A percentile compares a stretch with the other conserved stretches of the same genome.
Evolutionary conservation across 2,329 filamentous ascomycete species (phyloP).

Genomic region (Colletotrichum navitas): DNA sequence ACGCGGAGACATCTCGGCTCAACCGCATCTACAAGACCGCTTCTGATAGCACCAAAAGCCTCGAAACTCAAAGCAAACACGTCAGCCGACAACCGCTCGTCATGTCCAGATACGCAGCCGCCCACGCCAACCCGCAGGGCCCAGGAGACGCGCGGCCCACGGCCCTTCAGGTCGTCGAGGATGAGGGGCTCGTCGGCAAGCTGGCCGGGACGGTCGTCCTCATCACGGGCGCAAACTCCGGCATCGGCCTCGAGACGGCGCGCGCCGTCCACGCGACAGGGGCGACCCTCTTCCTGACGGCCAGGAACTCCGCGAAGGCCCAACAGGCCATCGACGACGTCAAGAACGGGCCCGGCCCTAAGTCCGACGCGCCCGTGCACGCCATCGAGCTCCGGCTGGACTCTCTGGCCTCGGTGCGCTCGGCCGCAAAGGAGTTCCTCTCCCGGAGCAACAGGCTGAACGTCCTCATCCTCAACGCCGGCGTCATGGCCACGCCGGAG

Average conservation of each 20-base stretch:
- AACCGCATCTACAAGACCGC: not conserved
- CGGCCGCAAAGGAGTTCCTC: conserved; percentile 50
- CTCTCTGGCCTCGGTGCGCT: conserved; percentile 44
- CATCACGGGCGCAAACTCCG: conserved; percentile 54
- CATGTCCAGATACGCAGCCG: conserved; percentile 42
- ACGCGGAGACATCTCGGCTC: not conserved
- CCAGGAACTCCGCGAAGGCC: conserved; percentile 51
- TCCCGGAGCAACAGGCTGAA: conserved; percentile 51
- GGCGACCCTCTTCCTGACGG: conserved; percentile 53
- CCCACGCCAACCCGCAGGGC: conserved; percentile 44
- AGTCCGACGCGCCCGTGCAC: not conserved
- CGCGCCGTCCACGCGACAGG: conserved; percentile 53
- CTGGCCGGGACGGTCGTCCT: conserved; percentile 53
- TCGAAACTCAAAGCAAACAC: not conserved
- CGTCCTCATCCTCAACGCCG: conserved; percentile 59
- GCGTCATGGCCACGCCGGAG: conserved; percentile 52
- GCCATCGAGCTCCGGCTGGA: conserved; percentile 8
- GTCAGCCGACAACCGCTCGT: not conserved
- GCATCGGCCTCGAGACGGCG: conserved; percentile 55
- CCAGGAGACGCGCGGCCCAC: conserved; percentile 51
- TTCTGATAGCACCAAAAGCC: too few species aligned
- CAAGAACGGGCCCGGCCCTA: conserved; percentile 20
- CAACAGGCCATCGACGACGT: conserved; percentile 46
- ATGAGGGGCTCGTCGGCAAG: conserved; percentile 46
- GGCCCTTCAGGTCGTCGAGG: conserved; percentile 51